Conservation (phyloP, 129 eudicot species). For the Flaveria brownii region DNA sequence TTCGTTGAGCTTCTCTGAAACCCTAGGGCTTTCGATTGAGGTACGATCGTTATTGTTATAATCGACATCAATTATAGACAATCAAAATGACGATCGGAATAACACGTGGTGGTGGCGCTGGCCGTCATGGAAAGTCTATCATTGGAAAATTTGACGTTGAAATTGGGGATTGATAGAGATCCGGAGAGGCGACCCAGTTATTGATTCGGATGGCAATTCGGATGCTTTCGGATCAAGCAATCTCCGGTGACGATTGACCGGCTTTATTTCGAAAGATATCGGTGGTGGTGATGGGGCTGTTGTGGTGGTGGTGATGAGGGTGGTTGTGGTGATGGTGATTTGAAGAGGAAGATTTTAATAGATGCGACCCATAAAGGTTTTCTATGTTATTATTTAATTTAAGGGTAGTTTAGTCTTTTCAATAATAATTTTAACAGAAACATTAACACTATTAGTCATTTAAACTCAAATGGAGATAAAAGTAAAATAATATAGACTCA, state of each 20-base stretch:
- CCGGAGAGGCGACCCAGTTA: slow-evolving; percentile 24
- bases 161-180: slow-evolving; percentile 19
- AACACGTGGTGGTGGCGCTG: slow-evolving; percentile 17
- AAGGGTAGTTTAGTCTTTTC: too few species aligned
- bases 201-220: not conserved
- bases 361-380: too few species aligned
- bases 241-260: not conserved
- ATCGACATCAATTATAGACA: not conserved
- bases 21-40: slow-evolving; percentile 38
- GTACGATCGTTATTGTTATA: slow-evolving; percentile 21
- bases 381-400: too few species aligned
- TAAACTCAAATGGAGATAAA: too few species aligned
- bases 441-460: too few species aligned
- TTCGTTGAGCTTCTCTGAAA: slow-evolving; percentile 39
- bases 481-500: too few species aligned
- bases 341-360: too few species aligned
- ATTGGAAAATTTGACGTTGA: slow-evolving; percentile 14
- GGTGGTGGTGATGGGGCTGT: too few species aligned
- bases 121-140: slow-evolving; percentile 8
- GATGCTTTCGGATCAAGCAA: slow-evolving; percentile 21
- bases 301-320: too few species aligned
- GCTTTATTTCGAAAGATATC: too few species aligned
- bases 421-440: too few species aligned
- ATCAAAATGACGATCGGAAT: not conserved
- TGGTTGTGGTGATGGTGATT: too few species aligned